These are phyloP conservation scores for Arthrobotrys musiformis DNA, from an alignment of 2,329 filamentous ascomycete species.

Conservation along the genomic window DNA sequence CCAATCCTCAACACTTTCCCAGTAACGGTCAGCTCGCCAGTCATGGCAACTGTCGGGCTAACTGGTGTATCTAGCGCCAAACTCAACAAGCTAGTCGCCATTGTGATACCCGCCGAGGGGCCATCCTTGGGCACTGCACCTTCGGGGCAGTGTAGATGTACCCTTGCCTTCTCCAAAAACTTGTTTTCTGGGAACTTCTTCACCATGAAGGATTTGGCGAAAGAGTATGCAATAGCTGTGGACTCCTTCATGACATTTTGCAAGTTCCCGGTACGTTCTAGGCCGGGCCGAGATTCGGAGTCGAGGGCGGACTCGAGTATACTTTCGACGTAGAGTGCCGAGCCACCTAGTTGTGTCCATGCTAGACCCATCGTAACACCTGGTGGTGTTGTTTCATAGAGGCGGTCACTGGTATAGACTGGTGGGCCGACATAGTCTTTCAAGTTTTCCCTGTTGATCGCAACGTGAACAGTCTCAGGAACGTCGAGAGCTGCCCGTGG, in stretches of 20 bases:
- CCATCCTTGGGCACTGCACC: conserved; percentile 96
- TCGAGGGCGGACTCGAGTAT: conserved; percentile 85
- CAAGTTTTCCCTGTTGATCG: conserved; percentile 86
- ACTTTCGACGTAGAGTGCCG: conserved; percentile 95
- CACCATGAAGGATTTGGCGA: conserved; percentile 88
- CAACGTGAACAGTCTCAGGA: conserved; percentile 85
- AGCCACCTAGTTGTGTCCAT: conserved; percentile 97
- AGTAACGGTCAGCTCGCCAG: conserved; percentile 93
- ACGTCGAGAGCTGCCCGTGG: conserved; percentile 83
- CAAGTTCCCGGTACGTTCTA: conserved; percentile 94
- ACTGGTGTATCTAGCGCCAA: conserved; percentile 82
- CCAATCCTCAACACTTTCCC: conserved; percentile 96
- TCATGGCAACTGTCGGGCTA: conserved; percentile 93
- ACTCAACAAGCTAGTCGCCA: conserved; percentile 92
- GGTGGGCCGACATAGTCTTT: conserved; percentile 97
- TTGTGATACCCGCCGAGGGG: conserved; percentile 92
- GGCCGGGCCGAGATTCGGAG: conserved; percentile 76
- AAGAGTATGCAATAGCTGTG: conserved; percentile 92
- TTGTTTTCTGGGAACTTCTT: conserved; percentile 86
- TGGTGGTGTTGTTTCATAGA: conserved; percentile 92
- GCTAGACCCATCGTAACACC: conserved; percentile 98
- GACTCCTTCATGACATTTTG: conserved; percentile 99
- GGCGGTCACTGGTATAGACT: conserved; percentile 91
- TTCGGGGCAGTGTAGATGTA: conserved; percentile 96
- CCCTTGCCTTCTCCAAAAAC: conserved; percentile 94